Conservation (phyloP, 2,329 filamentous ascomycete species). For the Ophiostoma ips region DNA sequence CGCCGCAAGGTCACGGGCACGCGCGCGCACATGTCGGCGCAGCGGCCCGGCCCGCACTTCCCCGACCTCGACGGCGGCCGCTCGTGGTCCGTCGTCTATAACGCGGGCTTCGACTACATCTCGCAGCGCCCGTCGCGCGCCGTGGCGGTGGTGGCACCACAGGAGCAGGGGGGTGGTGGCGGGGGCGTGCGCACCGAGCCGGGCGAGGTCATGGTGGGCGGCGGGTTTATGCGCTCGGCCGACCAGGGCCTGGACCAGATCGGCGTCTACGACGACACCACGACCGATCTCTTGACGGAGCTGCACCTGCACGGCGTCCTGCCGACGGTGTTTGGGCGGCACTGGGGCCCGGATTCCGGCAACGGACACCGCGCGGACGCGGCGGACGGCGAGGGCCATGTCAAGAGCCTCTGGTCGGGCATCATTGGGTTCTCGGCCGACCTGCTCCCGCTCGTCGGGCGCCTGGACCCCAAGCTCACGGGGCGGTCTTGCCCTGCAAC, state of each 20-base stretch:
- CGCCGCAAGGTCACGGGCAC: constrained; percentile 30
- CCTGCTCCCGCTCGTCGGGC: constrained; percentile 32
- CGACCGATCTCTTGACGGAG: constrained; percentile 24
- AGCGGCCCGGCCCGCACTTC: constrained; percentile 26
- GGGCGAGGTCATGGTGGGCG: constrained; percentile 40
- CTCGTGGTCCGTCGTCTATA: constrained; percentile 38
- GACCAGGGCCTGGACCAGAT: constrained; percentile 30
- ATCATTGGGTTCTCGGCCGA: constrained; percentile 35
- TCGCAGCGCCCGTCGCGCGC: constrained; percentile 28
- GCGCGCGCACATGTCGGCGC: constrained; percentile 36
- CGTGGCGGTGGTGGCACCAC: no score
- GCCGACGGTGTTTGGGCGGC: constrained; percentile 26
- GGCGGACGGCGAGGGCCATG: constrained; percentile 11
- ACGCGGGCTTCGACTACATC: constrained; percentile 35
- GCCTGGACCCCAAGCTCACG: constrained; percentile 22
- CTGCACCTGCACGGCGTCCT: constrained; percentile 29
- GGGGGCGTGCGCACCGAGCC: constrained; percentile 14
- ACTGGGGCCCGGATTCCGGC: constrained; percentile 20
- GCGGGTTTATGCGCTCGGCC: constrained; percentile 31
- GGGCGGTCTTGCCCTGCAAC: constrained; percentile 11
- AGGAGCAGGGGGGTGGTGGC: no score
- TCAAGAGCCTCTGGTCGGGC: constrained; percentile 35
- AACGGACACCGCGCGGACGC: neutral
- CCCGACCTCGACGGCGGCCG: constrained; percentile 20
- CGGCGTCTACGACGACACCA: constrained; percentile 32